A percentile compares a stretch with the other conserved stretches of the same genome.
Conservation (phyloP, 176 grass and related monocot species). For the Lolium perenne region DNA sequence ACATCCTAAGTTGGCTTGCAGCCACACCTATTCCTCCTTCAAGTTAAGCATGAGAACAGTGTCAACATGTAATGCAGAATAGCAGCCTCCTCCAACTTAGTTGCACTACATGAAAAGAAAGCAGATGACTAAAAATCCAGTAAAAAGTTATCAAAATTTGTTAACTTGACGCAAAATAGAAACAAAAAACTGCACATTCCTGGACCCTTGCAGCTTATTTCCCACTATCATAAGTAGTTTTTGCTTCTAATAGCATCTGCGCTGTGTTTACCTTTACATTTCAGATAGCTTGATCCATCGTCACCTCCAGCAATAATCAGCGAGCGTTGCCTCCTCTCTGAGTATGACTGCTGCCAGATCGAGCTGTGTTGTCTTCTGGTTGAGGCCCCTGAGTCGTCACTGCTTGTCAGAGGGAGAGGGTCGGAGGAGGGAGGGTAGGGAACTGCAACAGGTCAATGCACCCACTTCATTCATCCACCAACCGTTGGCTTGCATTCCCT, state of each 20-base stretch:
- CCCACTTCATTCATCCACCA: background rate
- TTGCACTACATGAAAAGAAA: constrained; percentile 61
- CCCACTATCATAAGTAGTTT: constrained; percentile 92
- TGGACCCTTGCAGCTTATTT: constrained; percentile 80
- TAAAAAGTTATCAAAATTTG: background rate
- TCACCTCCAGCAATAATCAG: background rate
- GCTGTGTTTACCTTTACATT: background rate
- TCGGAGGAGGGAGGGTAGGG: background rate
- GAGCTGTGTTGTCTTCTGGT: background rate
- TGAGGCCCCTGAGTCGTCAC: background rate
- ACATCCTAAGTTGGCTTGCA: constrained; percentile 96
- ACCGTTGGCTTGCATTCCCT: too few species aligned
- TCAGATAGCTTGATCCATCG: background rate
- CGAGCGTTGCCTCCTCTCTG: background rate
- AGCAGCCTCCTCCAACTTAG: constrained; percentile 87
- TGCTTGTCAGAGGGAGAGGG: background rate
- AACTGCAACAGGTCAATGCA: background rate
- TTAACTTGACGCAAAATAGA: background rate
- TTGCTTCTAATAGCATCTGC: constrained; percentile 16
- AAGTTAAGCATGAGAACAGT: constrained; percentile 78
- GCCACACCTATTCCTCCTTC: constrained; percentile 74
- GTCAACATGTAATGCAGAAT: constrained; percentile 85
- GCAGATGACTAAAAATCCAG: constrained; percentile 12
- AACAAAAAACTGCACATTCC: constrained; percentile 57
- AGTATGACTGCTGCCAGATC: background rate